These are phyloP conservation scores for Babjeviella inositovora DNA, from an alignment of 805 yeast genomes.

Conservation along the genomic window DNA sequence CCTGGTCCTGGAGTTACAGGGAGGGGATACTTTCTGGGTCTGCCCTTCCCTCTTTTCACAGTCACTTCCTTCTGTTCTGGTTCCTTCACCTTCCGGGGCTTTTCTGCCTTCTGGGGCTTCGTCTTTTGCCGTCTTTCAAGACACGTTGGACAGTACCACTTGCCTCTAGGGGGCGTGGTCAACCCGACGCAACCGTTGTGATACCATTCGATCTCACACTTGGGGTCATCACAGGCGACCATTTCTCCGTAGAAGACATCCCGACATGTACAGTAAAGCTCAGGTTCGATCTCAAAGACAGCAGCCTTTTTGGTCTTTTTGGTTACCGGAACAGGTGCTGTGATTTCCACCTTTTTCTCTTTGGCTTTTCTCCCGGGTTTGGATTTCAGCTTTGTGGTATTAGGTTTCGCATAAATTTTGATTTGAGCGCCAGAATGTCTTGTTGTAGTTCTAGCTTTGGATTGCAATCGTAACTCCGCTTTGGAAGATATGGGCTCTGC, in stretches of 20 bases:
- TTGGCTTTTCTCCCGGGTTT: slow-evolving; percentile 1
- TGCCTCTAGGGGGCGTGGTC: slow-evolving; percentile 76
- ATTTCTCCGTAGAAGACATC: slow-evolving; percentile 64
- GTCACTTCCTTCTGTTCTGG: no score
- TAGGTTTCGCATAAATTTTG: slow-evolving; percentile 1
- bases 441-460: slow-evolving; percentile 1
- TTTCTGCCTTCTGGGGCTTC: no score
- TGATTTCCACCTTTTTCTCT: slow-evolving; percentile 1
- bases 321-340: slow-evolving; percentile 1
- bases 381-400: slow-evolving; percentile 2
- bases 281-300: slow-evolving; percentile 6
- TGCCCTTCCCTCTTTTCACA: no score
- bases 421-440: not conserved
- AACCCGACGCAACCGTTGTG: slow-evolving; percentile 92
- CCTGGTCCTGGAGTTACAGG: no score
- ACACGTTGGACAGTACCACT: slow-evolving; percentile 93
- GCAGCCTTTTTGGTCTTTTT: slow-evolving; percentile 5
- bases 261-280: slow-evolving; percentile 29
- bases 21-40: no score
- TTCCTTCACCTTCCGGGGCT: no score
- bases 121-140: no score
- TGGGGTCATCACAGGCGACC: slow-evolving; percentile 91
- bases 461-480: no score
- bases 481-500: no score
- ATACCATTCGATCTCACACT: slow-evolving; percentile 88